Evolutionary conservation across 768 basidiomycete species (phyloP).

Genomic region (Lactarius quietus): DNA sequence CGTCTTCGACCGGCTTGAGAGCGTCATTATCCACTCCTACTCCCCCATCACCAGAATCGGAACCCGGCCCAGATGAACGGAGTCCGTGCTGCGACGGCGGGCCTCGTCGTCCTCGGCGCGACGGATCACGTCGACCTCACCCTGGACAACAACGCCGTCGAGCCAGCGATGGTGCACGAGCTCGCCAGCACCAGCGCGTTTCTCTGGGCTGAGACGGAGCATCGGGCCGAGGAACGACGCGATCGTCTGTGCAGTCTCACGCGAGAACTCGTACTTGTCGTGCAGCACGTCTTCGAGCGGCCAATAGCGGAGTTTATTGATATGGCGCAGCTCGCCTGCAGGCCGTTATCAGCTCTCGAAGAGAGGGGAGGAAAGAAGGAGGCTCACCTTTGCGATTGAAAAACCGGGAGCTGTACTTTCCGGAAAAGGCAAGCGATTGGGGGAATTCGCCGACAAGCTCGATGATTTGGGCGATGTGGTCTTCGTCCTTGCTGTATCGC

Average conservation of each 20-base stretch:
- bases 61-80: background rate
- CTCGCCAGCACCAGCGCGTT: slow-evolving; percentile 84
- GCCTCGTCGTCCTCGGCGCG: slow-evolving; percentile 56
- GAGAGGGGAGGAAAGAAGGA: background rate
- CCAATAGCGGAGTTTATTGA: slow-evolving; percentile 92
- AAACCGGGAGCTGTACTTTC: slow-evolving; percentile 92
- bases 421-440: slow-evolving; percentile 74
- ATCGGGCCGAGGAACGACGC: slow-evolving; percentile 83
- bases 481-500: slow-evolving; percentile 94
- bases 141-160: slow-evolving; percentile 79
- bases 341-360: background rate
- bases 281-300: slow-evolving; percentile 75
- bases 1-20: slow-evolving; percentile 76
- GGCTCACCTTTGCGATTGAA: slow-evolving; percentile 90
- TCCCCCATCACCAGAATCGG: background rate
- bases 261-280: slow-evolving; percentile 95
- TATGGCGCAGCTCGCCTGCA: slow-evolving; percentile 83
- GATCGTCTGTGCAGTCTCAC: slow-evolving; percentile 75
- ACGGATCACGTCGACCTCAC: slow-evolving; percentile 80
- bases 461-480: slow-evolving; percentile 97
- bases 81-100: slow-evolving; percentile 28
- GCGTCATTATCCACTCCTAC: slow-evolving; percentile 41
- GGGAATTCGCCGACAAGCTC: slow-evolving; percentile 93
- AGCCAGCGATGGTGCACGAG: slow-evolving; percentile 86
- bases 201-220: slow-evolving; percentile 85